Evolutionary conservation across 139 green algal species (phyloP).

Genomic region (Tetraselmis striata): DNA sequence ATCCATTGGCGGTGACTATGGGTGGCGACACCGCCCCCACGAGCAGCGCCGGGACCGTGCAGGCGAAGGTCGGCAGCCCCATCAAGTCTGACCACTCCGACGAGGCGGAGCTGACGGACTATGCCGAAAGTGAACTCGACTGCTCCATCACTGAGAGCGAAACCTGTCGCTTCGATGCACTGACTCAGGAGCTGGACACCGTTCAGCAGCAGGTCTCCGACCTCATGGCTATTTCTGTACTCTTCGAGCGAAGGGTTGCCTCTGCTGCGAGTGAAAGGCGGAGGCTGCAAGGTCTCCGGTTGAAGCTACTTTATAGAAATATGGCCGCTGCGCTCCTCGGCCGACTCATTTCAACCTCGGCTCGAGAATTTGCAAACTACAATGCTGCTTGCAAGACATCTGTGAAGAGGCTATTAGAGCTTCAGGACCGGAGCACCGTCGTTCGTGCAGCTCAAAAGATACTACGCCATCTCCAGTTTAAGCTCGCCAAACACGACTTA

Average conservation of each 20-base stretch:
- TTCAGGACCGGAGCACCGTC: neutral
- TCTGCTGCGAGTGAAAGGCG: neutral
- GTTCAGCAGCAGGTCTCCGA: neutral
- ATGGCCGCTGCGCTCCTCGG: neutral
- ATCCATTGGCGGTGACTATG: too few species aligned
- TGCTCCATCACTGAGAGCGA: neutral
- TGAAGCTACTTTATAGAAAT: neutral
- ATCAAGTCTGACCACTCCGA: too few species aligned
- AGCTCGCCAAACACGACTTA: too few species aligned
- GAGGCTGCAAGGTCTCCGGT: neutral
- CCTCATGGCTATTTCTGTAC: neutral
- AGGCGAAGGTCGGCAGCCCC: too few species aligned
- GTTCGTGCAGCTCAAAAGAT: neutral
- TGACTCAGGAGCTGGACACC: neutral
- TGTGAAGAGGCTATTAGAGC: neutral
- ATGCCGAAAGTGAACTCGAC: neutral
- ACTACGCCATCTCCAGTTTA: neutral
- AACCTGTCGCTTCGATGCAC: neutral
- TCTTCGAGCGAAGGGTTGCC: neutral
- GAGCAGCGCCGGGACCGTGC: too few species aligned
- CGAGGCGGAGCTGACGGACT: too few species aligned
- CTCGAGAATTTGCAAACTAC: neutral
- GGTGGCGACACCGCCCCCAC: too few species aligned
- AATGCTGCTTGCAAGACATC: neutral
- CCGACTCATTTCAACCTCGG: neutral